Evolutionary conservation across 2,329 filamentous ascomycete genomes (phyloP).

Genomic region (Diaporthe amygdali): DNA sequence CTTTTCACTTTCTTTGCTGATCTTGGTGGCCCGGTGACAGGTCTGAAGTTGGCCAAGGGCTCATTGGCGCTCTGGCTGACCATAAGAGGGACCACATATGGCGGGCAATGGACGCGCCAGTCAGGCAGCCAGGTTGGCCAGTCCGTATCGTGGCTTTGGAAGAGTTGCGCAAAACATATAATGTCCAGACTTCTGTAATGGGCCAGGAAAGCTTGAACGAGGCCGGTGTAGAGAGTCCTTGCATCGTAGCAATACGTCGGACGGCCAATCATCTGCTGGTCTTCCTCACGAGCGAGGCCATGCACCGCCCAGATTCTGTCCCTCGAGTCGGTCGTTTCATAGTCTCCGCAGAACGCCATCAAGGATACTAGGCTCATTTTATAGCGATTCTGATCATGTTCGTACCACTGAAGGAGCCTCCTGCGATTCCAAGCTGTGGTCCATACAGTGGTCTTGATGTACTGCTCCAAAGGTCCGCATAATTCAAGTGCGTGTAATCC

Average conservation of each 20-base stretch:
- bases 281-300: conserved; percentile 9
- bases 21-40: background rate
- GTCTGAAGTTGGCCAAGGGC: conserved; percentile 17
- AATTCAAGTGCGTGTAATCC: conserved; percentile 9
- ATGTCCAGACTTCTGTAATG: conserved; percentile 15
- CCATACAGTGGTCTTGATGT: background rate
- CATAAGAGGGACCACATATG: conserved; percentile 19
- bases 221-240: conserved; percentile 9
- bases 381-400: background rate
- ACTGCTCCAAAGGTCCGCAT: background rate
- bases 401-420: conserved; percentile 16
- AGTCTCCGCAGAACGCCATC: conserved; percentile 20
- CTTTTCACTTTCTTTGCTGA: background rate
- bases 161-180: conserved; percentile 15
- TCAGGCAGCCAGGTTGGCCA: conserved; percentile 21
- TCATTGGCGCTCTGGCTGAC: conserved; percentile 19
- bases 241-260: conserved; percentile 16
- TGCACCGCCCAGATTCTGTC: conserved; percentile 17
- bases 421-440: conserved; percentile 16
- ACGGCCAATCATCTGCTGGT: conserved; percentile 12
- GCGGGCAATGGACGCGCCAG: conserved; percentile 6
- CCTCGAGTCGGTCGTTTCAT: conserved; percentile 13
- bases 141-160: background rate
- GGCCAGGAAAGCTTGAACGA: conserved; percentile 7
- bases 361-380: conserved; percentile 17